Evolutionary conservation across 306 rosid genomes (phyloP).

Genomic region (Lathyrus aphaca): DNA sequence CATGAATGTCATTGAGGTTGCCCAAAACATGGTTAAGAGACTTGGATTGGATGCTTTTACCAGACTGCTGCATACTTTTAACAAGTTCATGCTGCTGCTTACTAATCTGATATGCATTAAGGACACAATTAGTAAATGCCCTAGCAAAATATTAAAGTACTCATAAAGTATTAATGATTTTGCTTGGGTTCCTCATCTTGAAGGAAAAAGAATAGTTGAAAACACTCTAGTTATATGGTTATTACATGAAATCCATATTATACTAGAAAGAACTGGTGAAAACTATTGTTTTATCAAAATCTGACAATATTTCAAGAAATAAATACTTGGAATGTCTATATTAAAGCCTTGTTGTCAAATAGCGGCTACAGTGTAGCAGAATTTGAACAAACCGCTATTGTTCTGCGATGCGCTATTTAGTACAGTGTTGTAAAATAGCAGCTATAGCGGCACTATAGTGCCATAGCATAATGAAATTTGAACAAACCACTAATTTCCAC

Average conservation of each 20-base stretch:
- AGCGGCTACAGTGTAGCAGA: no score
- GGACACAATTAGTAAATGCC: slow-evolving; percentile 42
- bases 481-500: no score
- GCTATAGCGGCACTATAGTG: no score
- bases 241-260: background rate
- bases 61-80: slow-evolving; percentile 87
- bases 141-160: background rate
- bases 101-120: slow-evolving; percentile 71
- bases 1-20: slow-evolving; percentile 62
- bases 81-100: slow-evolving; percentile 89
- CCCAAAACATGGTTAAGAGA: slow-evolving; percentile 91
- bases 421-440: no score
- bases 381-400: no score
- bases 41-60: slow-evolving; percentile 73
- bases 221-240: background rate
- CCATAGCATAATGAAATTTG: no score
- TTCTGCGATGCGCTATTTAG: no score
- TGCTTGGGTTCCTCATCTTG: slow-evolving; percentile 4
- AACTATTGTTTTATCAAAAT: background rate
- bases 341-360: no score
- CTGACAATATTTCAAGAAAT: background rate
- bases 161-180: slow-evolving; percentile 5
- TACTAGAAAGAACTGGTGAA: slow-evolving; percentile 5
- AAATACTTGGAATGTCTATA: background rate
- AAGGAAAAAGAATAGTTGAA: background rate